Evolutionary conservation across 108 stramenopile species (phyloP).

Genomic region (Pseudonitzschia delicatissima): DNA sequence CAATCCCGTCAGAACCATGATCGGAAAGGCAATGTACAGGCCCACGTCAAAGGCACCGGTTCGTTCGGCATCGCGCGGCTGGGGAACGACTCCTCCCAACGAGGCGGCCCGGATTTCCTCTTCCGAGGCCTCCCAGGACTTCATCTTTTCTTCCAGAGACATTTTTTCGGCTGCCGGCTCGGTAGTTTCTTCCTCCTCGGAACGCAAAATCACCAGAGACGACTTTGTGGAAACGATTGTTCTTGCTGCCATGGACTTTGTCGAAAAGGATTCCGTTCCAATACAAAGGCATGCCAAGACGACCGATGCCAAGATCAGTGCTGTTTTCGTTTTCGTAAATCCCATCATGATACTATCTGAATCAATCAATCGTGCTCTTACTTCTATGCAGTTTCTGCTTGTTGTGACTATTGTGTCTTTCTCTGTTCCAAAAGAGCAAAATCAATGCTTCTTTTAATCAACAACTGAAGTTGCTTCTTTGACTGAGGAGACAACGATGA

Average conservation of each 20-base stretch:
- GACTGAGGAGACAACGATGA: too few species aligned
- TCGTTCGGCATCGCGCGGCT: constrained; percentile 19
- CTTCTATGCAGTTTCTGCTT: too few species aligned
- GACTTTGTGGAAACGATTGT: not conserved
- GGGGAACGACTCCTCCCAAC: constrained; percentile 57
- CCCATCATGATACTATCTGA: not conserved
- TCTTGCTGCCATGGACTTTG: not conserved
- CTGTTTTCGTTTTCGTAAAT: not conserved
- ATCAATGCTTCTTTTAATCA: too few species aligned
- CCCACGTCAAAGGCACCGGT: constrained; percentile 75
- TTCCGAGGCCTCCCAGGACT: constrained; percentile 74
- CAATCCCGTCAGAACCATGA: constrained; percentile 54
- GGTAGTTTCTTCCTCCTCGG: not conserved
- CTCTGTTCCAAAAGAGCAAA: too few species aligned
- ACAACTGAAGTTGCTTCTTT: too few species aligned
- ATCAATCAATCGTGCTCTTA: too few species aligned
- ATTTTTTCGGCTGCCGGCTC: not conserved
- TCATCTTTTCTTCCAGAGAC: constrained; percentile 76
- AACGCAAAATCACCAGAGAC: not conserved
- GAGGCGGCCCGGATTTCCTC: constrained; percentile 73
- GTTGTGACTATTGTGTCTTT: too few species aligned
- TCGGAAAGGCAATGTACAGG: constrained; percentile 64
- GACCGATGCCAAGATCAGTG: not conserved
- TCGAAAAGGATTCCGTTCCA: not conserved
- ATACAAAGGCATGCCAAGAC: not conserved